A percentile compares a stretch with the other conserved stretches of the same genome.
Evolutionary conservation across 352 stramenopile genomes (phyloP).

Genomic region (Globisporangium lucens): DNA sequence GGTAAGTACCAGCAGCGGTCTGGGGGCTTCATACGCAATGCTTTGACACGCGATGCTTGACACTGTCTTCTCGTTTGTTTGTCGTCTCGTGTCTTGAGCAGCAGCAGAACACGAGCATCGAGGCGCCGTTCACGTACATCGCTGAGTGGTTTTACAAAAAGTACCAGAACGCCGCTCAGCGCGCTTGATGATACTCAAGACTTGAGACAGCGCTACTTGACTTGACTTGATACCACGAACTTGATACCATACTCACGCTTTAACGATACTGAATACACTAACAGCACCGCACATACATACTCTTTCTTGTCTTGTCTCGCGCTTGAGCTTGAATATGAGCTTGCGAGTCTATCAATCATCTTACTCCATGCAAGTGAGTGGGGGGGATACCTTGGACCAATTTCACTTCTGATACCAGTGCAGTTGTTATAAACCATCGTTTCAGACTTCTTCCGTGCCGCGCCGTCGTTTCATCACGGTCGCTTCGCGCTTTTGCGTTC

Average conservation of each 20-base stretch:
- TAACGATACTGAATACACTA: not conserved
- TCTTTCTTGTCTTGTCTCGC: not conserved
- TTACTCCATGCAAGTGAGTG: not conserved
- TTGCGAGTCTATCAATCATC: not conserved
- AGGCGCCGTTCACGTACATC: constrained; percentile 76
- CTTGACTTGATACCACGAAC: not conserved
- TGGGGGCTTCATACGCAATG: not conserved
- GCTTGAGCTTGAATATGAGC: not conserved
- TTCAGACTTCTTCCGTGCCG: not conserved
- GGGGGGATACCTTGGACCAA: not conserved
- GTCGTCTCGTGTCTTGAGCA: constrained; percentile 14
- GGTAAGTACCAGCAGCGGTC: constrained; percentile 24
- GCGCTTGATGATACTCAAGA: constrained; percentile 24
- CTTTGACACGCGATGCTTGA: constrained; percentile 9
- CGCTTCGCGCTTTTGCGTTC: constrained; percentile 10
- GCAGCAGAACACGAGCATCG: constrained; percentile 72
- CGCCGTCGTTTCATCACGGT: not conserved
- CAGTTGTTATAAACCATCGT: not conserved
- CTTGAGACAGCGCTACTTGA: not conserved
- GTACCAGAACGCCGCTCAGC: constrained; percentile 66
- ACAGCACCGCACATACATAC: not conserved
- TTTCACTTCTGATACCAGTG: not conserved
- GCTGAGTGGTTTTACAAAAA: constrained; percentile 85
- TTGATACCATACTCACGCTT: not conserved
- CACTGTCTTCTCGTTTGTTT: not conserved